Conservation (phyloP, 2,329 filamentous ascomycete genomes). For the Zymoseptoria passerinii region DNA sequence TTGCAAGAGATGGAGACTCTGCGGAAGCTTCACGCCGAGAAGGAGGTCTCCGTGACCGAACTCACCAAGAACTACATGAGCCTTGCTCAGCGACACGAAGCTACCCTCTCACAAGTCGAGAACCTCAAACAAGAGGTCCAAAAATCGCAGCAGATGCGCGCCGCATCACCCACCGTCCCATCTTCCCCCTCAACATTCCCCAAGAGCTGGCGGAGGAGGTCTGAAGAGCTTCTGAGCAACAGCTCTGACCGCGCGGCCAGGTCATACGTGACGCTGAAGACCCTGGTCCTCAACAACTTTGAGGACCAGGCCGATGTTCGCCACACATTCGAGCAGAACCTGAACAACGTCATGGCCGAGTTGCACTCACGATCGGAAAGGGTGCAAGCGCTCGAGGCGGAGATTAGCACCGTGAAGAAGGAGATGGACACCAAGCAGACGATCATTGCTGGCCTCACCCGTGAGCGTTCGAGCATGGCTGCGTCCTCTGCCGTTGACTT, state of each 20-base stretch:
- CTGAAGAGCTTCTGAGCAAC: conserved; percentile 24
- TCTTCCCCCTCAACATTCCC: conserved; percentile 14
- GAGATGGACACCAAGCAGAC: conserved; percentile 97
- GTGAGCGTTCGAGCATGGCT: conserved; percentile 85
- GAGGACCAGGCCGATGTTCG: conserved; percentile 72
- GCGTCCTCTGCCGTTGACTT: conserved; percentile 69
- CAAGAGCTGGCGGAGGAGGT: conserved; percentile 35
- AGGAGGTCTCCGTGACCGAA: conserved; percentile 64
- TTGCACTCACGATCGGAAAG: conserved; percentile 78
- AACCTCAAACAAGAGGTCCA: conserved; percentile 81
- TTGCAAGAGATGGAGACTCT: conserved; percentile 61
- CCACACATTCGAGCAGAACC: conserved; percentile 85
- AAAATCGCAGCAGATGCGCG: conserved; percentile 44
- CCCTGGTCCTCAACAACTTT: conserved; percentile 80
- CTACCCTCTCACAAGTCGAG: conserved; percentile 77
- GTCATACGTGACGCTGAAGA: conserved; percentile 80
- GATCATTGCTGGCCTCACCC: conserved; percentile 86
- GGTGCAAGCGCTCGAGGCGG: conserved; percentile 80
- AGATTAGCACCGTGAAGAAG: conserved; percentile 74
- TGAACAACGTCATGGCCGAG: conserved; percentile 89
- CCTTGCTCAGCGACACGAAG: conserved; percentile 71
- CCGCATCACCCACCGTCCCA: conserved; percentile 20
- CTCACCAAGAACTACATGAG: conserved; percentile 73
- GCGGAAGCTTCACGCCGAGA: conserved; percentile 62
- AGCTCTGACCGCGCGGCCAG: conserved; percentile 79